These are phyloP conservation scores for Citrus reticulata DNA, from an alignment of 345 rosid genomes.

Conservation along the genomic window DNA sequence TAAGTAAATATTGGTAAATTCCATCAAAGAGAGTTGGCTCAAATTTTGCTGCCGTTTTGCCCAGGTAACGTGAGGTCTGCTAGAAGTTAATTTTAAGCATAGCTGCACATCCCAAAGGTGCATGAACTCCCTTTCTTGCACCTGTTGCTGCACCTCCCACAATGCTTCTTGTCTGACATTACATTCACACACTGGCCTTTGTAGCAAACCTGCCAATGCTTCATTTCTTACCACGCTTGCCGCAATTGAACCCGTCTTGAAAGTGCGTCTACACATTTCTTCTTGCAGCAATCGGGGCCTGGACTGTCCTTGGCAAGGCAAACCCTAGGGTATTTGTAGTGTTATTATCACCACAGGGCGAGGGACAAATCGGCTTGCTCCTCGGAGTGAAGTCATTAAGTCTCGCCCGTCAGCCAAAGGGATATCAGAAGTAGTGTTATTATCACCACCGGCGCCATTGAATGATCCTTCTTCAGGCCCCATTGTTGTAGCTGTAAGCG, in stretches of 20 bases:
- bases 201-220: conserved; percentile 23
- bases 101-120: conserved; percentile 55
- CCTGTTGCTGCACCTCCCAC: conserved; percentile 58
- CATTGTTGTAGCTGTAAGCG: not conserved
- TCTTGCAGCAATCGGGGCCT: conserved; percentile 36
- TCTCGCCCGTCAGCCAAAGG: not conserved
- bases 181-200: conserved; percentile 24
- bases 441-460: not conserved
- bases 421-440: not conserved
- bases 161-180: conserved; percentile 42
- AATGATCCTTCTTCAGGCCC: not conserved
- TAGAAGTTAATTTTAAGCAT: conserved; percentile 28
- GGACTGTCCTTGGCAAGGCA: conserved; percentile 21
- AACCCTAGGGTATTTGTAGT: conserved; percentile 12
- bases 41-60: no score
- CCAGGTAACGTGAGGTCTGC: no score
- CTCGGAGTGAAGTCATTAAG: conserved; percentile 9
- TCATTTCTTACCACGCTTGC: conserved; percentile 27
- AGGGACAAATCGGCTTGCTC: conserved; percentile 6
- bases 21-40: not conserved
- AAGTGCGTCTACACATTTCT: conserved; percentile 24
- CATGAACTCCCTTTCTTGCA: conserved; percentile 53
- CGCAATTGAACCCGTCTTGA: conserved; percentile 20
- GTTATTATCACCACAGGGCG: conserved; percentile 17
- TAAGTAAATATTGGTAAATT: not conserved